Base-by-base conservation (phyloP, 768 basidiomycete species). In the Mycena kentingensis region DNA sequence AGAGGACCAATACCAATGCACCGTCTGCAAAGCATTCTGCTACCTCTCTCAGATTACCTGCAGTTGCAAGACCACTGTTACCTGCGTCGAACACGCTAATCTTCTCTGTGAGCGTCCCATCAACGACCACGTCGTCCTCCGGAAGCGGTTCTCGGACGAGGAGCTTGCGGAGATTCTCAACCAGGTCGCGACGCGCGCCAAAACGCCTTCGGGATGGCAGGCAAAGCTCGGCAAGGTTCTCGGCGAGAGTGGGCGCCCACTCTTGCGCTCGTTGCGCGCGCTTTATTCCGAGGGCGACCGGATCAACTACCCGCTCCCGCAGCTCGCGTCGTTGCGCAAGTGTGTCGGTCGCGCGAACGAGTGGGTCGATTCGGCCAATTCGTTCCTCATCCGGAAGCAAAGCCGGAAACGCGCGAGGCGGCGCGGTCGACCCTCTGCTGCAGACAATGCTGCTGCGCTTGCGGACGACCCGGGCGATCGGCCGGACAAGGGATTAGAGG, bases 1-100 rank as follows among this genome's bases (percentile, higher is more conserved):
- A 0, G 97, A 98, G 67, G 95, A 98, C 47, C 93, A 97, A 66
- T 96, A 95, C 69, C 97, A 98, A 69, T 99, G 97, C 78, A 73
- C 78, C 44, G 72, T 88, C 58, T 98, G 97, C 87, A 95, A 97
- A 67, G 82, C 78, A 4, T 98, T 96, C 71, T 94, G 90, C 70
- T 98, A 97, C 68, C 83, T 99, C 35, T 94, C 97, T 2, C 95
- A 97, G 64, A 77, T 98, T 65, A 85, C 82, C 51, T 94, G 93
- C 67, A 73, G 74, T 27, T 94, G 93, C 77, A 86, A 86, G 36
- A 81, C 70, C 46, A 81, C 84, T 57, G 84, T 96, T 28, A 83
- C 86, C 12, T 99, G 97, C 67, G 81, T 90, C 43, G 89, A 95
- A 51, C 96, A 98, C 70, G 79, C 79, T 26, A 77, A 87, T 29